A percentile compares a stretch with the other conserved stretches of the same genome.
These are phyloP conservation scores for Arthrinium puccinioides DNA, from an alignment of 2,329 filamentous ascomycete genomes.

Conservation along the genomic window DNA sequence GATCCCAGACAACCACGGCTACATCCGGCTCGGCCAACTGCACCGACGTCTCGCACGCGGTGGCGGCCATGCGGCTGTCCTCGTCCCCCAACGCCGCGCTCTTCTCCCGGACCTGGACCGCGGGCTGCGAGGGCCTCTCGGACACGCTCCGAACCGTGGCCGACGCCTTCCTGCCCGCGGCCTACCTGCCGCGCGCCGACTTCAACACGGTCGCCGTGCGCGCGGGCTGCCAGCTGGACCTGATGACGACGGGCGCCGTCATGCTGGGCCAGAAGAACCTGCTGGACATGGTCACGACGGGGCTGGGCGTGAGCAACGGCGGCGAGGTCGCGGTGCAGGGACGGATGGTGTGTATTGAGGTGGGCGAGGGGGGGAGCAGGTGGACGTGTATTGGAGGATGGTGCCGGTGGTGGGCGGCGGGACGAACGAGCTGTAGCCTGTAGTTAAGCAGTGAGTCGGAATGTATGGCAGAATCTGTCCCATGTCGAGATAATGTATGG, in stretches of 20 bases:
- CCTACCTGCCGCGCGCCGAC: neutral
- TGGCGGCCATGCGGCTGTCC: neutral
- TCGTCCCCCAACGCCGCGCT: neutral
- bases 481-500: no score
- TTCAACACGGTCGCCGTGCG: conserved; percentile 1
- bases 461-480: no score
- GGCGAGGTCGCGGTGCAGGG: conserved; percentile 1
- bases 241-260: neutral
- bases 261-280: conserved; percentile 1
- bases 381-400: conserved; percentile 1
- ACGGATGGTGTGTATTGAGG: neutral
- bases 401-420: no score
- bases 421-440: no score
- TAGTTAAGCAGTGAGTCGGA: no score
- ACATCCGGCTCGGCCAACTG: no score
- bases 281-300: neutral
- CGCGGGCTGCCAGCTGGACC: neutral
- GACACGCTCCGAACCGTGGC: neutral
- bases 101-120: neutral
- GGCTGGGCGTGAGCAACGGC: neutral
- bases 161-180: conserved; percentile 2
- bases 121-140: neutral
- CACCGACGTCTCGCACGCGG: neutral
- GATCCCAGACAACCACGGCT: no score
- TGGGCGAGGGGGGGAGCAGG: neutral